Conservation (phyloP, 768 basidiomycete species). For the Suillus decipiens region DNA sequence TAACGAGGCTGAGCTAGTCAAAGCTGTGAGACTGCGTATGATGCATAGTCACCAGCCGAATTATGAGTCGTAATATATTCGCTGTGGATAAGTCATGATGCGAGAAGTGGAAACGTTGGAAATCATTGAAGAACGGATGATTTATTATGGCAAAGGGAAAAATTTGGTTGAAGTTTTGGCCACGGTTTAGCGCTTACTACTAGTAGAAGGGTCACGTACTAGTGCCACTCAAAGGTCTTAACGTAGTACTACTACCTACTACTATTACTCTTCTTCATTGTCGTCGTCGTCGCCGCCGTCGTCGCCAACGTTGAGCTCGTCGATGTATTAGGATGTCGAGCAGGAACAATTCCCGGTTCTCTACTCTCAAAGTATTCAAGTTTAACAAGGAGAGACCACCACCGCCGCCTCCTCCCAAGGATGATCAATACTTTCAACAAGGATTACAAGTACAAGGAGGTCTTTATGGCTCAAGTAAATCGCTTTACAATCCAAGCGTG, state of each 20-base stretch:
- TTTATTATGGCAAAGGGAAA: not conserved
- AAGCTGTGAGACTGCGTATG: not conserved
- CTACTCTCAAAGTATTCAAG: slow-evolving; percentile 45
- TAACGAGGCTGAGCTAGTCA: not conserved
- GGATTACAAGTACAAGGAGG: not conserved
- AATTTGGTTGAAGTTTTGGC: slow-evolving; percentile 3
- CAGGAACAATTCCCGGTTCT: slow-evolving; percentile 40
- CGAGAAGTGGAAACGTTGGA: not conserved
- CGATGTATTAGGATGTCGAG: slow-evolving; percentile 5
- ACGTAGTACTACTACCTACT: not conserved
- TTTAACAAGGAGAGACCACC: slow-evolving; percentile 40
- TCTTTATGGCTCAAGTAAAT: slow-evolving; percentile 25
- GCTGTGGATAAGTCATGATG: too few relatives aligned
- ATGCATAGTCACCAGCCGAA: not conserved
- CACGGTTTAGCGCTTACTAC: not conserved
- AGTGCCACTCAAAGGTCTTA: slow-evolving; percentile 2
- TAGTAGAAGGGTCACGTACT: not conserved
- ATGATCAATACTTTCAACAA: slow-evolving; percentile 45
- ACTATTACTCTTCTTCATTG: not conserved
- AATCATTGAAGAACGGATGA: not conserved
- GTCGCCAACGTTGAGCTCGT: not conserved
- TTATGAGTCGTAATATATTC: not conserved
- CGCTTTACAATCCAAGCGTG: slow-evolving; percentile 45
- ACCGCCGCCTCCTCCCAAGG: slow-evolving; percentile 68
- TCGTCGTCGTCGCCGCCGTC: too few relatives aligned